Conservation (phyloP, 2,329 filamentous ascomycete species). For the Pseudogymnoascus sp. region DNA sequence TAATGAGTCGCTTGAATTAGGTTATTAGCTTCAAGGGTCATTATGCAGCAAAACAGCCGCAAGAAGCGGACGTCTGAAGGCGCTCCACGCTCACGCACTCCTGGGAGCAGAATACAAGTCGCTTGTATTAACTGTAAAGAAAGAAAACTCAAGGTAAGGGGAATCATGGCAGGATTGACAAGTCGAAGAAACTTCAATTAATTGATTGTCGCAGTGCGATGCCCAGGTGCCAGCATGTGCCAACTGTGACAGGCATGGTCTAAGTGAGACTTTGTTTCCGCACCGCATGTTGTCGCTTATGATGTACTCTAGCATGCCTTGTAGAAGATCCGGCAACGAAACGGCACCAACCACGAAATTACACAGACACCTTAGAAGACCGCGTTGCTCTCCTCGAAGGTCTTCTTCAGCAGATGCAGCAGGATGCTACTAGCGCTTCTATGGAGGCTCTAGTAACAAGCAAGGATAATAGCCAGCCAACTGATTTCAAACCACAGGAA, state of each 20-base stretch:
- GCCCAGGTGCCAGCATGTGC: constrained; percentile 9
- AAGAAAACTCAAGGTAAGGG: too few relatives aligned
- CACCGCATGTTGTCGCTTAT: not conserved
- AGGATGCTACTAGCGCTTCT: not conserved
- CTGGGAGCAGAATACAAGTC: too few relatives aligned
- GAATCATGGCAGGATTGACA: too few relatives aligned
- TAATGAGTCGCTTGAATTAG: too few relatives aligned
- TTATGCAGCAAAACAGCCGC: too few relatives aligned
- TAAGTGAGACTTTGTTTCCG: not conserved
- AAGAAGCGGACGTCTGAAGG: too few relatives aligned
- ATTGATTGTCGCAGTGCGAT: constrained; percentile 7
- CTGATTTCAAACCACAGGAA: too few relatives aligned
- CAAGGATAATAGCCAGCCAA: not conserved
- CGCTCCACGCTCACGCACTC: too few relatives aligned
- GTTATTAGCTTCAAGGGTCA: too few relatives aligned
- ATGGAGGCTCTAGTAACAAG: not conserved
- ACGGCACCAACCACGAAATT: constrained; percentile 9
- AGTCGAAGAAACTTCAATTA: too few relatives aligned
- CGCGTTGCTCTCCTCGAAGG: constrained; percentile 13
- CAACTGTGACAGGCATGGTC: constrained; percentile 9
- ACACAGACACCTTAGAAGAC: constrained; percentile 12
- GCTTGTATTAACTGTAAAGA: too few relatives aligned
- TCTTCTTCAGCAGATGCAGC: constrained; percentile 1
- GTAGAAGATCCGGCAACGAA: constrained; percentile 8
- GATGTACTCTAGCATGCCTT: not conserved